Evolutionary conservation across 192 early-diverging fungal genomes (phyloP), one percentile per base, ranked within the genome.

Genomic region (Blastocladiella britannica): DNA sequence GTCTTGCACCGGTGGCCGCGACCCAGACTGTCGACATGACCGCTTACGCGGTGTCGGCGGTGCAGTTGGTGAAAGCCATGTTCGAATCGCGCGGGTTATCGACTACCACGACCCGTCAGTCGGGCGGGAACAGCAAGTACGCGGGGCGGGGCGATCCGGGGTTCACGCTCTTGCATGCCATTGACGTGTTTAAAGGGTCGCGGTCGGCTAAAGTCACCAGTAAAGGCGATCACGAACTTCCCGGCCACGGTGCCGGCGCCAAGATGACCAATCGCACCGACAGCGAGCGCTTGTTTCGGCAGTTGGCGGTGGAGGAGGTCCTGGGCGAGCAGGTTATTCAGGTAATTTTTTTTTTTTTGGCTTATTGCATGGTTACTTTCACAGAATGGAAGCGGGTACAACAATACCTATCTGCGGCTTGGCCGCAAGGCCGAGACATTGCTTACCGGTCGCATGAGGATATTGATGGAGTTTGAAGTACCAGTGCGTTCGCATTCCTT

Each of bases 151-250:
- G n/a, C n/a, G n/a, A n/a, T n/a, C n/a, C n/a, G n/a, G n/a, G n/a
- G n/a, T n/a, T 86, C 37, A 89, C 88, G 12, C 56, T 90, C 26
- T 58, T 77, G 27, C 77, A 85, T 53, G 64, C 77, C 51, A 68
- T 84, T 8, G 88, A 89, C 52, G 65, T 91, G 26, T 88, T 83
- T 63, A 73, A 80, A 28, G 91, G 91, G 5, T 68, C 77, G 1
- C 82, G 80, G 30, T 26, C 37, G 54, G 73, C 70, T 27, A 72
- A 64, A 47, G 70, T 88, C 20, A 23, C 71, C 26, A 64, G 77
- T 12, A 58, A 61, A 28, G 70, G 72, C 9, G 72, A 83, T 58
- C 56, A 82, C 29, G 26, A 31, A 3, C 30, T 85, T 5, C 60
- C 65, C 6, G 70, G 74, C 0, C 79, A 77, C 59, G 82, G 84